Evolutionary conservation across 306 rosid genomes (phyloP).

Genomic region (Dryas drummondii): DNA sequence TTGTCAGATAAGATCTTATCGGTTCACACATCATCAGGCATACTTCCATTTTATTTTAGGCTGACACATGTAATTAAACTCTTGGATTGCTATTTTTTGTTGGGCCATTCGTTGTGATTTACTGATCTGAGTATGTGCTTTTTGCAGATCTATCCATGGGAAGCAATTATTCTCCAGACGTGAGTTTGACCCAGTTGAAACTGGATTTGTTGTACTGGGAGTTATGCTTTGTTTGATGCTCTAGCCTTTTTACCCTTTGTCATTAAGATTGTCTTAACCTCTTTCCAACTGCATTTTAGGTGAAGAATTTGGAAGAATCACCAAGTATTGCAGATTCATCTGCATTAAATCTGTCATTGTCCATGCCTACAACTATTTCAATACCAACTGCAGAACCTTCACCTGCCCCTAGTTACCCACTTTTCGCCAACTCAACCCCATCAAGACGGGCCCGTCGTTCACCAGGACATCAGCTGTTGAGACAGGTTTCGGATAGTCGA

Average conservation of each 20-base stretch:
- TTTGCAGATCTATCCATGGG: constrained; percentile 48
- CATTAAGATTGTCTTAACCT: constrained; percentile 14
- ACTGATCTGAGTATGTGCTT: constrained; percentile 39
- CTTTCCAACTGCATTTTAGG: constrained; percentile 39
- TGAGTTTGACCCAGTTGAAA: constrained; percentile 39
- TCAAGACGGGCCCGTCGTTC: constrained; percentile 73
- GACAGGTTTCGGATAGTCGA: constrained; percentile 79
- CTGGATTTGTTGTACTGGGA: neutral
- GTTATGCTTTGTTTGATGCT: neutral
- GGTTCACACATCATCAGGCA: neutral
- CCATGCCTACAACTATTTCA: constrained; percentile 57
- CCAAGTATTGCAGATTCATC: constrained; percentile 52
- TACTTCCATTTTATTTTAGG: neutral
- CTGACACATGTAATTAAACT: neutral
- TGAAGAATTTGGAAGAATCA: constrained; percentile 52
- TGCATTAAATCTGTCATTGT: constrained; percentile 50
- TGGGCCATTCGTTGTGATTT: constrained; percentile 23
- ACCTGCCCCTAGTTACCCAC: constrained; percentile 40
- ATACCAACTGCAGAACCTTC: constrained; percentile 51
- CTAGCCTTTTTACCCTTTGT: constrained; percentile 9
- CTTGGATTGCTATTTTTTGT: neutral
- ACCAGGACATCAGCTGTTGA: constrained; percentile 66
- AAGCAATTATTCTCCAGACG: constrained; percentile 55
- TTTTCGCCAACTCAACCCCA: constrained; percentile 54
- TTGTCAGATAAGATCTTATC: neutral